These are phyloP conservation scores for Fusarium mexicanum DNA, from an alignment of 2,329 filamentous ascomycete genomes.

Conservation along the genomic window DNA sequence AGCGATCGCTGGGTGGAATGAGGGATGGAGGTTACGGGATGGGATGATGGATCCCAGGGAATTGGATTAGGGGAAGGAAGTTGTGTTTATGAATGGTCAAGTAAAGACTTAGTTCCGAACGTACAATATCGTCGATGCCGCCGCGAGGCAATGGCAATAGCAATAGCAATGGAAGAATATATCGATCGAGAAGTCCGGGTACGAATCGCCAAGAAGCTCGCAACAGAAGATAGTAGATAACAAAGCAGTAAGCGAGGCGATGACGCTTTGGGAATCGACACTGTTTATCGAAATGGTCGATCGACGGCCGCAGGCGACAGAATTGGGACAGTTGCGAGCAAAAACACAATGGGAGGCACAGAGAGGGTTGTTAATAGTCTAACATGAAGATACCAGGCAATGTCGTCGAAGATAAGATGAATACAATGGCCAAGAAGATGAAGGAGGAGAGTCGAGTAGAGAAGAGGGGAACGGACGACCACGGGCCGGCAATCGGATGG, in stretches of 20 bases:
- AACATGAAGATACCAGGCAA: constrained; percentile 2
- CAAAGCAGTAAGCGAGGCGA: neutral
- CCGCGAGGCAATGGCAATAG: neutral
- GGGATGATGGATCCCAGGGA: constrained; percentile 1
- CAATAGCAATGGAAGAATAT: constrained; percentile 1
- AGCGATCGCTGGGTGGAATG: constrained; percentile 21
- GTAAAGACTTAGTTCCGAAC: constrained; percentile 9
- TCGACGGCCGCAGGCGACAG: constrained; percentile 16
- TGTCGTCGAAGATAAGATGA: constrained; percentile 6
- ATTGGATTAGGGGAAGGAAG: neutral
- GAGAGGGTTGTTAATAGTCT: constrained; percentile 1
- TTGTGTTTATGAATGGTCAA: constrained; percentile 19
- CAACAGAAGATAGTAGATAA: neutral
- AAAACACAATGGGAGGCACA: constrained; percentile 1
- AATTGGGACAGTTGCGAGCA: constrained; percentile 3
- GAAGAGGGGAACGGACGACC: constrained; percentile 33
- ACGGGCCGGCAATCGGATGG: constrained; percentile 28
- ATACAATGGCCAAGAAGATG: constrained; percentile 19
- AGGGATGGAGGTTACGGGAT: constrained; percentile 6
- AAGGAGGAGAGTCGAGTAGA: constrained; percentile 5
- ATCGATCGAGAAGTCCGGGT: neutral
- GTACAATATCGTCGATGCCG: constrained; percentile 14
- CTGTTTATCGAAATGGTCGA: constrained; percentile 25
- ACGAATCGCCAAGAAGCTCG: constrained; percentile 1
- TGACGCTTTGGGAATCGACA: constrained; percentile 17